Percentiles rank a stretch among this genome's conserved stretches.
Conservation (phyloP, 2,329 filamentous ascomycete genomes). For the Ceratocystis harringtonii region DNA sequence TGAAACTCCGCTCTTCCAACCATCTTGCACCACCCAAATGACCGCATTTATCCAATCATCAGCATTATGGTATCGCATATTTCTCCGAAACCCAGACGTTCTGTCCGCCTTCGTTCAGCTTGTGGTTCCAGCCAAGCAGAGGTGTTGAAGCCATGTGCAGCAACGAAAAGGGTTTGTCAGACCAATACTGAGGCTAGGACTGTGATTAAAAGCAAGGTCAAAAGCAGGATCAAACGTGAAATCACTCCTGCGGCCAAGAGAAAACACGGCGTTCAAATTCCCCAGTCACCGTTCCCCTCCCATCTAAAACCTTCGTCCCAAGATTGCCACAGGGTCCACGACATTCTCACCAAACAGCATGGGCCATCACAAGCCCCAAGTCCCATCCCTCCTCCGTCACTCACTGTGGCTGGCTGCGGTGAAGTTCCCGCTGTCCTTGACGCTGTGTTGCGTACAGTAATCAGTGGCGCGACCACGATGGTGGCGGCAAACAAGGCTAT, state of each 20-base stretch:
- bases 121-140: not conserved
- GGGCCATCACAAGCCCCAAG: not conserved
- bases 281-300: not conserved
- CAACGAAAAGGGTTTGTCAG: not conserved
- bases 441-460: conserved; percentile 36
- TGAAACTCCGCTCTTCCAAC: not conserved
- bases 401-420: conserved; percentile 48
- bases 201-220: not conserved
- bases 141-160: not conserved
- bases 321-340: not conserved
- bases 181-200: not conserved
- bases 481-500: conserved; percentile 48
- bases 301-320: not conserved
- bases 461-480: conserved; percentile 38
- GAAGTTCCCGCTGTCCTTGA: conserved; percentile 41
- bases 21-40: not conserved
- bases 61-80: not conserved
- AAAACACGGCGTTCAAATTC: not conserved
- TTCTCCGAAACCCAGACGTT: not conserved
- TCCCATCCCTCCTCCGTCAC: not conserved
- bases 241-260: not conserved
- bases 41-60: not conserved
- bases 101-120: not conserved
- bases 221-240: not conserved
- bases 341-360: not conserved